Conservation (phyloP, 192 early-diverging fungal genomes). For the Dispira parvispora region DNA sequence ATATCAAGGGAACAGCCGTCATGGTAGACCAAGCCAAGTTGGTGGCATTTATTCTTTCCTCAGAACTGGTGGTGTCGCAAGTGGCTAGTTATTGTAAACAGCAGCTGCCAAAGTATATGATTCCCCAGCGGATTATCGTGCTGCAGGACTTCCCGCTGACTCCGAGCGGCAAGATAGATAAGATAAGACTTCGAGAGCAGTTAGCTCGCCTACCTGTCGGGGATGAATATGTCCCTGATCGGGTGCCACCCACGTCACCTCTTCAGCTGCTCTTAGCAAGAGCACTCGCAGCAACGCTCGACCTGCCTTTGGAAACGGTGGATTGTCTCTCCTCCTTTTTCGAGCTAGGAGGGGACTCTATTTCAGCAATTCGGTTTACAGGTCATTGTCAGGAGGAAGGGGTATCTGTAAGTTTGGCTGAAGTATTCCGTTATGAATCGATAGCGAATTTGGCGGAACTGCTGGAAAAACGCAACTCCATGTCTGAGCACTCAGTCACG, state of each 20-base stretch:
- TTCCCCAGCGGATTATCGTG: neutral
- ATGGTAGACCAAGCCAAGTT: neutral
- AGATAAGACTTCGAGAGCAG: too few species aligned
- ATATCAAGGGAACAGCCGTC: neutral
- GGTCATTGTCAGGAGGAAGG: neutral
- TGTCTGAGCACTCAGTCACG: too few species aligned
- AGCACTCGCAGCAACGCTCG: neutral
- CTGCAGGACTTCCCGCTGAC: neutral
- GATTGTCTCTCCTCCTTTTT: neutral
- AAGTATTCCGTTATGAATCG: neutral
- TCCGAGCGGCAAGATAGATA: neutral
- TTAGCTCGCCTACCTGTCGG: neutral
- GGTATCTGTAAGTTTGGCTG: neutral
- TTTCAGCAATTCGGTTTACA: slow-evolving; percentile 1
- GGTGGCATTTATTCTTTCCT: neutral
- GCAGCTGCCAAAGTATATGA: neutral
- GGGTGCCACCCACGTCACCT: too few species aligned
- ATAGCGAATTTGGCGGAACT: neutral
- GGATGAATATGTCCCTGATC: neutral
- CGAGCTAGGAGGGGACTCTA: neutral
- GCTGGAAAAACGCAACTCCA: neutral
- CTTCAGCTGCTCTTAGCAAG: too few species aligned
- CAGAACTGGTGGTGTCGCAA: too few species aligned
- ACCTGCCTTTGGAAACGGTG: neutral
- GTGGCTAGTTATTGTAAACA: too few species aligned